Conservation (phyloP, 129 eudicot species). For the Arctium lappa region DNA sequence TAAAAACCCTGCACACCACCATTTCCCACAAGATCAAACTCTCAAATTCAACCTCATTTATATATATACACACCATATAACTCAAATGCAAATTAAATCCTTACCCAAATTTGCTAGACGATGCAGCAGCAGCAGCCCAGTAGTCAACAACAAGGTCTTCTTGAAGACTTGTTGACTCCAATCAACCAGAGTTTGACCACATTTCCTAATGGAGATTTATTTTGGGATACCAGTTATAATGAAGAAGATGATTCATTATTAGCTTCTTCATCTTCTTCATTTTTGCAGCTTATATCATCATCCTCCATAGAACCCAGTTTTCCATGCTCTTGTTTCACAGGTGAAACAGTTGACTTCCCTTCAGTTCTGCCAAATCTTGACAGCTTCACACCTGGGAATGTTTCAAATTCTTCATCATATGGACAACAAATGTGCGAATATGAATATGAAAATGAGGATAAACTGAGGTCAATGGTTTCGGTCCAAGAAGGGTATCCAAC, state of each 20-base stretch:
- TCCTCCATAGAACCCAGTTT: slow-evolving; percentile 32
- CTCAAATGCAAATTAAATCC: not conserved
- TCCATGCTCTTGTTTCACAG: slow-evolving; percentile 16
- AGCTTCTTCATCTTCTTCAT: slow-evolving; percentile 22
- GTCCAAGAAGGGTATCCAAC: slow-evolving; percentile 18
- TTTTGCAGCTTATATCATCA: slow-evolving; percentile 33
- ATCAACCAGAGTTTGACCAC: slow-evolving; percentile 28
- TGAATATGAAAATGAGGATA: slow-evolving; percentile 8
- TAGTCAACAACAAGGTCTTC: slow-evolving; percentile 31
- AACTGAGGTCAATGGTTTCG: slow-evolving; percentile 11
- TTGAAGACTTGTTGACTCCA: slow-evolving; percentile 53
- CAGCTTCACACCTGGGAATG: slow-evolving; percentile 25
- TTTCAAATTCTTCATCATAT: slow-evolving; percentile 26
- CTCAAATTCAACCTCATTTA: slow-evolving; percentile 3
- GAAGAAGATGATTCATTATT: slow-evolving; percentile 22
- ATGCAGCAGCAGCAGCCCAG: slow-evolving; percentile 9
- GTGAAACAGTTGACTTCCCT: not conserved
- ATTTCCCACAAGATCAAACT: not conserved
- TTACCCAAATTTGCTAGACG: not conserved
- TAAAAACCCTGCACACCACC: not conserved
- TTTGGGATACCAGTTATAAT: not conserved
- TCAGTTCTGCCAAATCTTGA: slow-evolving; percentile 15
- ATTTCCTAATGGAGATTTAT: slow-evolving; percentile 22
- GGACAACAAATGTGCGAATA: slow-evolving; percentile 21
- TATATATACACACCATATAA: not conserved